Percentiles rank a stretch among this genome's conserved stretches.
phyloP scores from a whole-genome alignment of 257 asterid species.

The Plantago elongata region DNA sequence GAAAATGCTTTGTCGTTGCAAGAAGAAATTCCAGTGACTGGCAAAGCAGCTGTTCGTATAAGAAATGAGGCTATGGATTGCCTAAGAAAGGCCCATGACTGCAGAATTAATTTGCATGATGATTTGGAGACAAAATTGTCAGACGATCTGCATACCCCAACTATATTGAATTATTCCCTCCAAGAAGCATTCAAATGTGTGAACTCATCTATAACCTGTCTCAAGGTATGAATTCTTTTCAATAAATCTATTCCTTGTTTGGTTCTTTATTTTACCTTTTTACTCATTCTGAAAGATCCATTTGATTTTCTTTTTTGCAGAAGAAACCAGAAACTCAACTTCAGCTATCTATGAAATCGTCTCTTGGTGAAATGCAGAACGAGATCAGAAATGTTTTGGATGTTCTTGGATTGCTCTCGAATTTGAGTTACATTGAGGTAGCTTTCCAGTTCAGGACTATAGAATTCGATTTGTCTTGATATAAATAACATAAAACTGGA shows the following conservation, averaged over 20 bases:
- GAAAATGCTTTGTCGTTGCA: conserved; percentile 42
- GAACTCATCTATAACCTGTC: conserved; percentile 42
- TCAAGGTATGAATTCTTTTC: conserved; percentile 43
- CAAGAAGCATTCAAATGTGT: conserved; percentile 58
- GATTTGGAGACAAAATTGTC: conserved; percentile 63
- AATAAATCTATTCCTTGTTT: background rate
- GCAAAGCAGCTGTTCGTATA: conserved; percentile 28
- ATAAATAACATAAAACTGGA: background rate
- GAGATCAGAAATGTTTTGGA: conserved; percentile 30
- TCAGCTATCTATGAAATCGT: conserved; percentile 25
- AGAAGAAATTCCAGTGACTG: conserved; percentile 34
- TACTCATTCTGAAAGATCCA: conserved; percentile 4
- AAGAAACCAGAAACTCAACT: conserved; percentile 37
- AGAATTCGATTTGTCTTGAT: background rate
- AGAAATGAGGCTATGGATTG: conserved; percentile 45
- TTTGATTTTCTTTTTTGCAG: conserved; percentile 21
- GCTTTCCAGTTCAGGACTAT: background rate
- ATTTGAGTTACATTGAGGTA: conserved; percentile 32
- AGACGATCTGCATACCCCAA: conserved; percentile 81
- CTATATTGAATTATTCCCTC: conserved; percentile 54
- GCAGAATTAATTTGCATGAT: conserved; percentile 48
- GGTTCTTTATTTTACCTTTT: background rate
- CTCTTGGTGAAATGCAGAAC: conserved; percentile 32
- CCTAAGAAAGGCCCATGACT: conserved; percentile 49
- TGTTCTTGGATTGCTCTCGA: conserved; percentile 36